Percentiles rank a stretch among this genome's conserved stretches.
Evolutionary conservation across 164 flowering plant genomes (phyloP).

Genomic region (Dillenia suffruticosa): DNA sequence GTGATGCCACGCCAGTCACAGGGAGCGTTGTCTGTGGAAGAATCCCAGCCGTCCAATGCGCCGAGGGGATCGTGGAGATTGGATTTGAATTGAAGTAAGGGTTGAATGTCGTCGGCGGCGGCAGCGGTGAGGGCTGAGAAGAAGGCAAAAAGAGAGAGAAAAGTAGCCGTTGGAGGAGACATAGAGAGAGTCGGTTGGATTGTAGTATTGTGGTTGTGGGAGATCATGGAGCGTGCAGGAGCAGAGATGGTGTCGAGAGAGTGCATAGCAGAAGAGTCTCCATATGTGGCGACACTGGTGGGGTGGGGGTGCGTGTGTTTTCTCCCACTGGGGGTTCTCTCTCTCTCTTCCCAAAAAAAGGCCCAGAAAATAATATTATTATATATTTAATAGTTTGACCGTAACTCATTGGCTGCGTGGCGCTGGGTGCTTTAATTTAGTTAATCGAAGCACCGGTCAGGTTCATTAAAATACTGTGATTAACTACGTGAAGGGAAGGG

Average conservation of each 20-base stretch:
- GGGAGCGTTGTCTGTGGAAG: conserved; percentile 67
- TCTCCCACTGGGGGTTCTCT: background rate
- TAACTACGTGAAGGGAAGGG: too few species aligned
- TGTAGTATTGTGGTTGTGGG: background rate
- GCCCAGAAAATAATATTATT: too few species aligned
- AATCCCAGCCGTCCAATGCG: conserved; percentile 60
- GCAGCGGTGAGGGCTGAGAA: conserved; percentile 8
- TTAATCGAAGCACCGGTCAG: too few species aligned
- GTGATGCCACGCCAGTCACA: conserved; percentile 90
- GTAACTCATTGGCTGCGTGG: too few species aligned
- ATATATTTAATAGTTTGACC: too few species aligned
- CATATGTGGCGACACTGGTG: background rate
- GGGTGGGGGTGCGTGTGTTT: background rate
- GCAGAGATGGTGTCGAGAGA: conserved; percentile 1
- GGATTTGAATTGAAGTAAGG: conserved; percentile 48
- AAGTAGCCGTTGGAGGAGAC: conserved; percentile 22
- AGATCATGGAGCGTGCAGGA: background rate
- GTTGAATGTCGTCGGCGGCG: conserved; percentile 40
- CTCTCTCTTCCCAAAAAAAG: background rate
- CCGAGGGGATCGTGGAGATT: conserved; percentile 74
- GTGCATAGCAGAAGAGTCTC: background rate
- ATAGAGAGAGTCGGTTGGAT: background rate
- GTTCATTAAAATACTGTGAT: too few species aligned
- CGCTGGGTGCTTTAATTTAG: too few species aligned
- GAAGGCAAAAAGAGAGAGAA: conserved; percentile 13